These are phyloP conservation scores for Vitis riparia DNA, from an alignment of 164 flowering plant species.

Conservation along the genomic window DNA sequence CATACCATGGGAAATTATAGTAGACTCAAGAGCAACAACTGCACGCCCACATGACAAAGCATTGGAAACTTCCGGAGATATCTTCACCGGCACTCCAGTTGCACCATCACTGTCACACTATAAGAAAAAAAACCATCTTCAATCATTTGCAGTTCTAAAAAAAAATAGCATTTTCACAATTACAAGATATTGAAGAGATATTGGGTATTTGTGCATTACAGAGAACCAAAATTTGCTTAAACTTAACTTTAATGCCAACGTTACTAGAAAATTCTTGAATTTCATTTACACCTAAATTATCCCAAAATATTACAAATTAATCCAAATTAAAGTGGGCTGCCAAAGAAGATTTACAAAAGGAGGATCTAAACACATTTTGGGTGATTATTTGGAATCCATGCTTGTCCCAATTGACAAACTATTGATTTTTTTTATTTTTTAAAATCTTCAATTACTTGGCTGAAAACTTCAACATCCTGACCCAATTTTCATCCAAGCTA, in stretches of 20 bases:
- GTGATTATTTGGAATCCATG: no score
- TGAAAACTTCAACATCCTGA: no score
- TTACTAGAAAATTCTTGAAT: not conserved
- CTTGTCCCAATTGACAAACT: no score
- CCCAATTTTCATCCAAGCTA: no score
- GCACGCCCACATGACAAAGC: conserved; percentile 69
- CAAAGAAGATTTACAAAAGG: no score
- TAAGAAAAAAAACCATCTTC: not conserved
- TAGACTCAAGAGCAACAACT: conserved; percentile 88
- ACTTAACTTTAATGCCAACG: not conserved
- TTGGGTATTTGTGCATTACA: not conserved
- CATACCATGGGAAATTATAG: conserved; percentile 85
- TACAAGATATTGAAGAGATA: not conserved
- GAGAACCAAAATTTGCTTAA: not conserved
- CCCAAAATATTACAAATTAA: no score
- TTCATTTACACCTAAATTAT: not conserved
- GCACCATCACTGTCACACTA: conserved; percentile 1
- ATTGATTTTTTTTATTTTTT: no score
- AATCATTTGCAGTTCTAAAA: not conserved
- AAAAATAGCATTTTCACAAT: not conserved
- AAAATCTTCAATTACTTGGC: no score
- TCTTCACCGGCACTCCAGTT: conserved; percentile 31
- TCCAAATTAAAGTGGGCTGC: no score
- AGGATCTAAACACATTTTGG: no score
- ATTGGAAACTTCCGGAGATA: conserved; percentile 66